phyloP scores from a whole-genome alignment of 2,329 filamentous ascomycete genomes.

The Aureobasidium musti region DNA sequence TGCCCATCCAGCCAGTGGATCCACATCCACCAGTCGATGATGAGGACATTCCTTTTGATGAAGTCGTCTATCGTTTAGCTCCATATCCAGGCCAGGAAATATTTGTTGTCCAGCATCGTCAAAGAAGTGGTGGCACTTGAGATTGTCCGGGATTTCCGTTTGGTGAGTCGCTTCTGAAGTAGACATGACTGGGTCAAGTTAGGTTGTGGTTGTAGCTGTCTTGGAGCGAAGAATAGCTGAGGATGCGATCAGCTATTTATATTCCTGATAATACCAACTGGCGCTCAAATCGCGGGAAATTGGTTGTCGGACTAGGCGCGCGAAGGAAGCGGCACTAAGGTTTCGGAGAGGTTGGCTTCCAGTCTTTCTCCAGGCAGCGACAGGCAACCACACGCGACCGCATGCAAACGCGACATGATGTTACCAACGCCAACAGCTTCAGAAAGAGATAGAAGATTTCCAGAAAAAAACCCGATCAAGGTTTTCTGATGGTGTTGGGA shows the following conservation, averaged over 20 bases:
- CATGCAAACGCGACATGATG: background rate
- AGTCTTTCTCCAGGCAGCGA: slow-evolving; percentile 4
- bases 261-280: background rate
- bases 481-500: background rate
- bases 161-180: background rate
- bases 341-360: background rate
- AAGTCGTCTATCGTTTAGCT: background rate
- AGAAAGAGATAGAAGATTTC: background rate
- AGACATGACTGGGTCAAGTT: background rate
- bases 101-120: background rate
- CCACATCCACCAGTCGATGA: background rate
- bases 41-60: background rate
- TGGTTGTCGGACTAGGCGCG: background rate
- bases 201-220: background rate
- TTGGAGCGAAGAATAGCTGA: background rate
- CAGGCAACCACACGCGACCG: background rate
- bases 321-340: background rate
- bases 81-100: slow-evolving; percentile 4
- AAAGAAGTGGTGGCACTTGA: slow-evolving; percentile 11
- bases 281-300: background rate
- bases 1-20: background rate
- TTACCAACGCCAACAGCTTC: background rate
- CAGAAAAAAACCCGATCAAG: background rate
- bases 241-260: background rate
- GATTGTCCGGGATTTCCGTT: background rate